Percentiles rank a stretch among this genome's conserved stretches.
Conservation (phyloP, 2,329 filamentous ascomycete species). For the Mycosphaerella sp. region DNA sequence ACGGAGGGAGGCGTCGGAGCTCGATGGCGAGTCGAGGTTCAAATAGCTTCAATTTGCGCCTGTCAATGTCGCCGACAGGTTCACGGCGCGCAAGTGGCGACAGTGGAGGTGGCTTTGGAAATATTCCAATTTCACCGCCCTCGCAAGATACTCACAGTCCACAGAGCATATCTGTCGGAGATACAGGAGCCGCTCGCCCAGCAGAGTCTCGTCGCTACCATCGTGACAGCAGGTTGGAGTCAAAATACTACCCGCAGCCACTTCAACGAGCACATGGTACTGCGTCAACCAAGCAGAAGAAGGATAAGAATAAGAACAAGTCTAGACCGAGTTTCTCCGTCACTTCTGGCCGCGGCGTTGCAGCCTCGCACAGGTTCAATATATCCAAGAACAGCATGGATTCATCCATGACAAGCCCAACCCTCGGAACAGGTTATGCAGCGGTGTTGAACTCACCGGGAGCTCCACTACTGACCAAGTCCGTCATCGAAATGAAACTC, state of each 20-base stretch:
- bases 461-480: slow-evolving; percentile 21
- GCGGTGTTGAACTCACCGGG: slow-evolving; percentile 2
- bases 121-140: slow-evolving; percentile 33
- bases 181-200: neutral
- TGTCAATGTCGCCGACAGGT: slow-evolving; percentile 12
- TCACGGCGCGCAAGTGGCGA: slow-evolving; percentile 3
- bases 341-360: neutral
- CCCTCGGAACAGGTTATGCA: neutral
- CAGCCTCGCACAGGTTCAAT: neutral
- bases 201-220: neutral
- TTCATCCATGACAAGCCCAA: neutral
- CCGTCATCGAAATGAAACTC: slow-evolving; percentile 21
- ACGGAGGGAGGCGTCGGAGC: slow-evolving; percentile 1
- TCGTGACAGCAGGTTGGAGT: slow-evolving; percentile 17
- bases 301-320: slow-evolving; percentile 2
- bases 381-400: neutral
- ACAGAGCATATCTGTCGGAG: neutral
- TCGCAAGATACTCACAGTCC: neutral
- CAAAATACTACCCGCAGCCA: slow-evolving; percentile 23
- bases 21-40: slow-evolving; percentile 10
- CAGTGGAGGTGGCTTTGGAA: slow-evolving; percentile 27
- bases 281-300: slow-evolving; percentile 3
- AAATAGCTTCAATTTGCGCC: slow-evolving; percentile 20
- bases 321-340: slow-evolving; percentile 1
- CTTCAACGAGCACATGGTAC: slow-evolving; percentile 20